Conservation (phyloP, 1,139 yeast species). For the Blastobotrys persicus region DNA sequence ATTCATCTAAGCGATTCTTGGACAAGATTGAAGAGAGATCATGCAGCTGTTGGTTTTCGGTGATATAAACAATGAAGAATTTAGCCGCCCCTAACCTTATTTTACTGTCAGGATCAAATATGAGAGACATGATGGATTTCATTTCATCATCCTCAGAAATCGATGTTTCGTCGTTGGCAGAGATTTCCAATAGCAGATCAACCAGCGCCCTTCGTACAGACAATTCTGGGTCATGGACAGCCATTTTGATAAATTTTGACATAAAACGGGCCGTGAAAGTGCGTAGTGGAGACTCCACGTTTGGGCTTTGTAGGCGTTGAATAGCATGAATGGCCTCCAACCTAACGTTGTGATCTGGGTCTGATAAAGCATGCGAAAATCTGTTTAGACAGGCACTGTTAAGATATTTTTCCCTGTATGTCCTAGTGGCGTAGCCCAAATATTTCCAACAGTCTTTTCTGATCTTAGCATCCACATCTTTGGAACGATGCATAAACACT, state of each 20-base stretch:
- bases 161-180: slow-evolving; percentile 62
- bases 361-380: slow-evolving; percentile 83
- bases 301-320: slow-evolving; percentile 46
- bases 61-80: slow-evolving; percentile 24
- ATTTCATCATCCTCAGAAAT: slow-evolving; percentile 33
- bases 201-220: slow-evolving; percentile 55
- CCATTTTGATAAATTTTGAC: slow-evolving; percentile 61
- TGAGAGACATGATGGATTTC: slow-evolving; percentile 33
- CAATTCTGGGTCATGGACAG: slow-evolving; percentile 50
- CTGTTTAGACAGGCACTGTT: slow-evolving; percentile 69
- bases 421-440: slow-evolving; percentile 43
- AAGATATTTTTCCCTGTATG: slow-evolving; percentile 77
- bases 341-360: slow-evolving; percentile 59
- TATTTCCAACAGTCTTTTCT: slow-evolving; percentile 65
- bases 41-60: slow-evolving; percentile 31
- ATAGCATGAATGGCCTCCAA: slow-evolving; percentile 61
- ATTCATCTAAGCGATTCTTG: slow-evolving; percentile 1
- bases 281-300: slow-evolving; percentile 49
- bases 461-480: slow-evolving; percentile 73
- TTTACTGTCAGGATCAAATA: slow-evolving; percentile 44
- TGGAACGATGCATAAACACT: slow-evolving; percentile 71
- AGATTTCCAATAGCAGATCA: slow-evolving; percentile 51
- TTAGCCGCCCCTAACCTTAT: slow-evolving; percentile 34
- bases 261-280: slow-evolving; percentile 74
- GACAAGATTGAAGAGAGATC: not conserved